Conservation (phyloP, 2,329 filamentous ascomycete species). For the Diplodia corticola region DNA sequence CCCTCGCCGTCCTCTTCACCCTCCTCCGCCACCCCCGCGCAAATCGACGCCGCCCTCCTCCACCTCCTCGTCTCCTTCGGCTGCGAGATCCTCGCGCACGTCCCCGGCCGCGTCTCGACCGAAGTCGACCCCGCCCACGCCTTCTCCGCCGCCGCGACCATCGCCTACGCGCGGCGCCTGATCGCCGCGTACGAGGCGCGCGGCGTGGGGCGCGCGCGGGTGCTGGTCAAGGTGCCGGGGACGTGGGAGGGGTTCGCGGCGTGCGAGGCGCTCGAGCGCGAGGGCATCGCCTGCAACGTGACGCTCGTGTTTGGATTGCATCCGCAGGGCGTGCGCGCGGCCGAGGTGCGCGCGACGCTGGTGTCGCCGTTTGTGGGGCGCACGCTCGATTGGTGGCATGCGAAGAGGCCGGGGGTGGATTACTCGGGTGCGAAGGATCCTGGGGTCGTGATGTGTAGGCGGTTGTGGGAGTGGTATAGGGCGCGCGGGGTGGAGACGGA, state of each 20-base stretch:
- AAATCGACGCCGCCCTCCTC: background rate
- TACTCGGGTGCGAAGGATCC: conserved; percentile 42
- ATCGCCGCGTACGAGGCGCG: conserved; percentile 50
- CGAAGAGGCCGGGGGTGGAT: conserved; percentile 65
- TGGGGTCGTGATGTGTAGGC: conserved; percentile 53
- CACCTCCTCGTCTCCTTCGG: conserved; percentile 14
- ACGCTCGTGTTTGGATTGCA: conserved; percentile 62
- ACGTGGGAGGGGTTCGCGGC: conserved; percentile 67
- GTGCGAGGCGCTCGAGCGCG: conserved; percentile 54
- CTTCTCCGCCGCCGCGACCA: conserved; percentile 35
- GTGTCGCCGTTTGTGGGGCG: conserved; percentile 53
- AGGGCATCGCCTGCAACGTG: conserved; percentile 59
- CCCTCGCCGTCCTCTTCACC: too few species aligned
- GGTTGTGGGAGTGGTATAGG: conserved; percentile 52
- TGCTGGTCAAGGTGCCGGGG: conserved; percentile 64
- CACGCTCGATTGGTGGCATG: conserved; percentile 37
- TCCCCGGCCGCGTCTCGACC: conserved; percentile 3
- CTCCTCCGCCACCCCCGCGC: background rate
- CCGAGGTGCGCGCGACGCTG: conserved; percentile 59
- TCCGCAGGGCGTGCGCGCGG: conserved; percentile 60
- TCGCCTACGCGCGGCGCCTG: conserved; percentile 44
- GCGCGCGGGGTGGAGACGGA: conserved; percentile 47
- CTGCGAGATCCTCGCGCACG: background rate
- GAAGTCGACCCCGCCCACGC: background rate
- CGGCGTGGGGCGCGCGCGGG: conserved; percentile 41